Evolutionary conservation across 129 eudicot species (phyloP).

Genomic region (Chrysanthemum seticuspe): DNA sequence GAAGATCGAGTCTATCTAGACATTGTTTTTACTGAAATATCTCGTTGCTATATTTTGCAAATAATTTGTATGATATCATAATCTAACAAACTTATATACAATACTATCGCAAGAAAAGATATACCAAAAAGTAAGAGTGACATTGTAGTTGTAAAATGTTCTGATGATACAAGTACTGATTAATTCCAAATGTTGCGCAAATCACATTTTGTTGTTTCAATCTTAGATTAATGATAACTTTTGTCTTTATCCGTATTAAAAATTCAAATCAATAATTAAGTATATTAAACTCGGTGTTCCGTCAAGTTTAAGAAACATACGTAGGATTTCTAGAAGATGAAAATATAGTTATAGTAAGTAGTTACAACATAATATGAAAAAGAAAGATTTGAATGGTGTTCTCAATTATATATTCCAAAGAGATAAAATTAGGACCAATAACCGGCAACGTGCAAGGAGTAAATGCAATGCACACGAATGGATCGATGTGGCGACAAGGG

Average conservation of each 20-base stretch:
- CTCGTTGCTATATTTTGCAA: too few species aligned
- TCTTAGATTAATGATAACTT: neutral
- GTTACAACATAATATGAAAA: neutral
- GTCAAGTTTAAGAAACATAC: slow-evolving; percentile 13
- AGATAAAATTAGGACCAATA: neutral
- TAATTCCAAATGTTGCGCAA: too few species aligned
- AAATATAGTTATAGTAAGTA: neutral
- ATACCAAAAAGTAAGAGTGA: too few species aligned
- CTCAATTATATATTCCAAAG: neutral
- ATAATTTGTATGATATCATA: too few species aligned
- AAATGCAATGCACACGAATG: slow-evolving; percentile 22
- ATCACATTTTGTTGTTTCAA: too few species aligned
- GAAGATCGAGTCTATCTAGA: too few species aligned
- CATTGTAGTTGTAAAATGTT: too few species aligned
- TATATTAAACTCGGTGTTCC: neutral
- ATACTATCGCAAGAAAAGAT: too few species aligned
- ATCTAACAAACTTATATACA: too few species aligned
- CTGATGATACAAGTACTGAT: too few species aligned
- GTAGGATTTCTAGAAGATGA: slow-evolving; percentile 15
- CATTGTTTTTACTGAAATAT: too few species aligned
- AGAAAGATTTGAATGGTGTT: neutral
- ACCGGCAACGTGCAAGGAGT: slow-evolving; percentile 14
- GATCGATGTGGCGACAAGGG: slow-evolving; percentile 12
- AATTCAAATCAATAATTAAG: neutral
- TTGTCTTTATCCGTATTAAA: neutral